A percentile compares a stretch with the other conserved stretches of the same genome.
Conservation (phyloP, 495 filamentous ascomycete genomes). For the Cryomyces minteri region DNA sequence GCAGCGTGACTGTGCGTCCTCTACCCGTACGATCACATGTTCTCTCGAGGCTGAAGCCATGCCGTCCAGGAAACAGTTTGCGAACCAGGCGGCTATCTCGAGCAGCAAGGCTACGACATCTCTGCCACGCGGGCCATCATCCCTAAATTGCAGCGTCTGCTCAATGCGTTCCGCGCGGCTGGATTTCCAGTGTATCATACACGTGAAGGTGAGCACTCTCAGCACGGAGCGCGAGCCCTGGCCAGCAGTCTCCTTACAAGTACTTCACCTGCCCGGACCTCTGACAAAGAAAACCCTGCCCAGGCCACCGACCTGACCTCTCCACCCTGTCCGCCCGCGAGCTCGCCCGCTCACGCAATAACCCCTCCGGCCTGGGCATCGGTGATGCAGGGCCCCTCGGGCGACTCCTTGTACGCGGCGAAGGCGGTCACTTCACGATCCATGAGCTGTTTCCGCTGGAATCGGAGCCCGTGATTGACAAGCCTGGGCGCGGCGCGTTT, state of each 20-base stretch:
- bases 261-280: neutral
- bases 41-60: neutral
- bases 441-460: slow-evolving; percentile 36
- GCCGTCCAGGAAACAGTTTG: slow-evolving; percentile 27
- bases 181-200: slow-evolving; percentile 46
- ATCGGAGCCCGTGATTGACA: slow-evolving; percentile 45
- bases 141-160: slow-evolving; percentile 21
- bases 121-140: slow-evolving; percentile 32
- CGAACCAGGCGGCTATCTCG: slow-evolving; percentile 36
- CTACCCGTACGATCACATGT: neutral
- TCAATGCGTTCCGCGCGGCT: slow-evolving; percentile 7
- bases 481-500: slow-evolving; percentile 50
- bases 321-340: slow-evolving; percentile 40
- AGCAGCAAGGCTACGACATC: slow-evolving; percentile 40
- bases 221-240: neutral
- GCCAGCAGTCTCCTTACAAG: neutral
- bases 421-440: slow-evolving; percentile 43
- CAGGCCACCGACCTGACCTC: slow-evolving; percentile 43
- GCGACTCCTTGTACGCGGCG: slow-evolving; percentile 43
- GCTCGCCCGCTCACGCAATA: slow-evolving; percentile 32
- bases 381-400: slow-evolving; percentile 44
- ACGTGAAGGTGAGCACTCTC: slow-evolving; percentile 29
- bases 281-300: neutral
- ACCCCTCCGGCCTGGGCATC: slow-evolving; percentile 32
- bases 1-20: slow-evolving; percentile 45